Percentiles rank a stretch among this genome's conserved stretches.
Evolutionary conservation across 345 rosid genomes (phyloP).

Genomic region (Dovyalis caffra): DNA sequence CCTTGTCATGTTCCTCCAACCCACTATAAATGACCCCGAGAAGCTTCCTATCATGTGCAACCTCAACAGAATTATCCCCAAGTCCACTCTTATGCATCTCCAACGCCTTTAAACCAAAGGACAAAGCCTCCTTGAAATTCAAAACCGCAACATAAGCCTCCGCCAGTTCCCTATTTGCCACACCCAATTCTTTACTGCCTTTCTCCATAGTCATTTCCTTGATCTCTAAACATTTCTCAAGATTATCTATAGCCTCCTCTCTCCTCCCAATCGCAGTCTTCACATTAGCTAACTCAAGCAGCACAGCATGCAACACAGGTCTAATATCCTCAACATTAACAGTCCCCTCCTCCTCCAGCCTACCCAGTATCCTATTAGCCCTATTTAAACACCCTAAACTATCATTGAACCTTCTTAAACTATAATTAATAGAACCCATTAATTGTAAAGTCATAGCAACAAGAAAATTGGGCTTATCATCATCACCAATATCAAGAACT

Average conservation of each 20-base stretch:
- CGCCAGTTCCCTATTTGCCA: conserved; percentile 63
- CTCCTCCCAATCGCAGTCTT: conserved; percentile 89
- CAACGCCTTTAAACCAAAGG: conserved; percentile 63
- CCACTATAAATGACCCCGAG: conserved; percentile 91
- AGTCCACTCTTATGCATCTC: conserved; percentile 70
- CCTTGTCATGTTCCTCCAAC: conserved; percentile 81
- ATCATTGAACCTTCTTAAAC: conserved; percentile 72
- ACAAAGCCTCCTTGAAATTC: conserved; percentile 80
- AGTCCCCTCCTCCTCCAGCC: conserved; percentile 53
- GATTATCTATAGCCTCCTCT: conserved; percentile 83
- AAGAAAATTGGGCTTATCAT: conserved; percentile 42
- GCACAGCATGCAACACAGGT: conserved; percentile 72
- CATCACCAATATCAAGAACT: conserved; percentile 49
- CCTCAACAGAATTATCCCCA: conserved; percentile 80
- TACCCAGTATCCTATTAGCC: conserved; percentile 63
- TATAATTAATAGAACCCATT: conserved; percentile 69
- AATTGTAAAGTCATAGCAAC: conserved; percentile 77
- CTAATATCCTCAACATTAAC: conserved; percentile 48
- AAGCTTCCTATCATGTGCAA: conserved; percentile 77
- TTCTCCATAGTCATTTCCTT: conserved; percentile 66
- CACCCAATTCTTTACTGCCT: conserved; percentile 77
- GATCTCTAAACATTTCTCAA: conserved; percentile 71
- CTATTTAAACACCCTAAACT: conserved; percentile 73
- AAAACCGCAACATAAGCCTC: conserved; percentile 84
- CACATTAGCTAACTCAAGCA: conserved; percentile 75